Base-by-base conservation (phyloP, 345 rosid genomes). In the Euphorbia pulcherrima region DNA sequence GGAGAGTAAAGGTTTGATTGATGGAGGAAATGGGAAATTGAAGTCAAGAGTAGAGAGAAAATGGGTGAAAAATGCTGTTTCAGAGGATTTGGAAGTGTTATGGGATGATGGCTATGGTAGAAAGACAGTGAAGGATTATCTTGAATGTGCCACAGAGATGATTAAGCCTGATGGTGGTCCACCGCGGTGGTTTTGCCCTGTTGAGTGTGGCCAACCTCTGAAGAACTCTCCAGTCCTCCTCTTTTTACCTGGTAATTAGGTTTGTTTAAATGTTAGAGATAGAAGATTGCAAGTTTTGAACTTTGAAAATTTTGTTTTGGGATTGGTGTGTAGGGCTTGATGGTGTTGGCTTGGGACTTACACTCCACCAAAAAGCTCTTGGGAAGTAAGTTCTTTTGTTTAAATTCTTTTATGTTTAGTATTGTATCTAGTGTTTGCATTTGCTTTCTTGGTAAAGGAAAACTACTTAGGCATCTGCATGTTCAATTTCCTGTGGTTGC, bases 71-170 rank as follows among this genome's bases (percentile, higher is more conserved):
- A 77, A 83, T 29, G 80, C 5, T 61, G 74, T 71, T 70, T 60
- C 77, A 7, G 61, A 78, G 20, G 77, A 76, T 40, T 64, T 93
- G 79, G 84, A 85, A 70, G 73, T 80, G 60, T 73, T 86, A 61
- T 93, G 98, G 98, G 90, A 93, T 72, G 96, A 93, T 84, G 98
- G 92, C 14, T 93, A 85, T 65, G 87, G 92, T 26, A 77, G 83
- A 14, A 78, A 47, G 39, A 82, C 81, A n/a, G 82, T 87, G 1
- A 84, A 85, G 78, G 90, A 90, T 83, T 90, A 79, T 79, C 78
- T 87, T 51, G 80, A 81, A 8, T 85, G 16, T 18, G 76, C 91
- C 21, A 81, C 62, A 72, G 91, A 84, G 71, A 77, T 89, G 18
- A 75, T 87, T 72, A 86, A 70, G 71, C 79, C 81, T 12, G 95